These are phyloP conservation scores for Pseudopithomyces chartarum DNA, from an alignment of 2,329 filamentous ascomycete species.

Conservation along the genomic window DNA sequence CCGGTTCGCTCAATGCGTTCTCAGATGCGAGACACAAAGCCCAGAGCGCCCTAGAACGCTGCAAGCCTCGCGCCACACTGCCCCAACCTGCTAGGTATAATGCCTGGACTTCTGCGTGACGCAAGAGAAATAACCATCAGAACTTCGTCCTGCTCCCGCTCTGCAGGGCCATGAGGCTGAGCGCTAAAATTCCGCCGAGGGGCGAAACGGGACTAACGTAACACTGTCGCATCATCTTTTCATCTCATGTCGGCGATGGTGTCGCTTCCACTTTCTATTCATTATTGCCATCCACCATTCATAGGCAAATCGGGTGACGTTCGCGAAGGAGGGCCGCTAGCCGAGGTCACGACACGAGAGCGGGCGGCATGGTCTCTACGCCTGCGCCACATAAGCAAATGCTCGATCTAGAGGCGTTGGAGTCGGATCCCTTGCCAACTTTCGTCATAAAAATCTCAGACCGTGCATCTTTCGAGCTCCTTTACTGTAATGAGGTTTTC, in stretches of 20 bases:
- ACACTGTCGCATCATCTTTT: neutral
- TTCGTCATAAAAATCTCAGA: constrained; percentile 27
- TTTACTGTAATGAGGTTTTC: constrained; percentile 31
- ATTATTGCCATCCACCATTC: neutral
- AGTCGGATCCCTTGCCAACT: constrained; percentile 25
- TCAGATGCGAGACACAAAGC: neutral
- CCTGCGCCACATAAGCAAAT: neutral
- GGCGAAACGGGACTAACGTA: neutral
- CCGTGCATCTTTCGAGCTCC: constrained; percentile 19
- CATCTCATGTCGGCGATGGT: no score
- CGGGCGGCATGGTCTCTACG: neutral
- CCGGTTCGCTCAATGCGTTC: neutral
- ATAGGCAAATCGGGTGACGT: neutral
- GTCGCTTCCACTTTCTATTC: no score
- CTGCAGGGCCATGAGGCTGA: neutral
- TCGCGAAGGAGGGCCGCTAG: neutral
- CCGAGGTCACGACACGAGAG: neutral
- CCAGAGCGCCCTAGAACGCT: neutral
- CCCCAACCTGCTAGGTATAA: neutral
- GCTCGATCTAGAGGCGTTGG: constrained; percentile 29
- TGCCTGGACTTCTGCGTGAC: neutral
- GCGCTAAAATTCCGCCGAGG: neutral
- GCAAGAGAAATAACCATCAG: neutral
- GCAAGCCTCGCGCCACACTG: neutral
- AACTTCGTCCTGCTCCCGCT: neutral